Base-by-base conservation (phyloP, 2,329 filamentous ascomycete species). In the Trichoderma polysporum region DNA sequence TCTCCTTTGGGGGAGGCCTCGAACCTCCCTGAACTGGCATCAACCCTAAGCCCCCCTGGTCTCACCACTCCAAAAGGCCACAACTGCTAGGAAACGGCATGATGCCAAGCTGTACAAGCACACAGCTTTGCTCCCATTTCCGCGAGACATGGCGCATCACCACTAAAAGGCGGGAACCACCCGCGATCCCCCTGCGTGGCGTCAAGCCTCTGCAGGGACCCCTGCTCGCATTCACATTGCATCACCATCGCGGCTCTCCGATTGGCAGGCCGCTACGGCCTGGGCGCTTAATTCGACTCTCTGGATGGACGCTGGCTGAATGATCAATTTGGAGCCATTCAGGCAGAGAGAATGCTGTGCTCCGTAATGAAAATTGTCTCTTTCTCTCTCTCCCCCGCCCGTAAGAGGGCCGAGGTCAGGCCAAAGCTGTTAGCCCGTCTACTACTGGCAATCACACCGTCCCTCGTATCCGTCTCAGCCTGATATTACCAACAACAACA, bases 221-320 rank as follows among this genome's bases (percentile, higher is more conserved):
- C 65, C 65, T 62, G 65, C 41, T 29, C 58, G 8, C 49, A 41
- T 62, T 67, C 65, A 67, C 65, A 67, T 62, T 25, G 31, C 58
- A 62, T 67, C 57, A 67, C 57, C 33, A 49, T 50, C 35, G 35
- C n/a, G 33, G 60, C 33, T 27, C 53, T 66, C 61, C 61, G 39
- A 68, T 68, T 68, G 66, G 66, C 54, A 45, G 53, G 35, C 9
- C 19, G 33, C 60, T 39, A 27, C 37, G 53, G 31, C 37, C 52
- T 35, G 25, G 61, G 66, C 66, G 66, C 66, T 68, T 68, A 68
- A 50, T 25, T 53, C 50, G 66, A 57, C 52, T n/a, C 45, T 68
- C 53, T 66, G 66, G 60, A 31, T 68, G 66, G 66, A 52, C 25
- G 45, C 19, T 53, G 59, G 25, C 59, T 27, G 47, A 27, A 10